A percentile compares a stretch with the other conserved stretches of the same genome.
Conservation (phyloP, 306 rosid genomes). For the Macrotyloma uniflorum region DNA sequence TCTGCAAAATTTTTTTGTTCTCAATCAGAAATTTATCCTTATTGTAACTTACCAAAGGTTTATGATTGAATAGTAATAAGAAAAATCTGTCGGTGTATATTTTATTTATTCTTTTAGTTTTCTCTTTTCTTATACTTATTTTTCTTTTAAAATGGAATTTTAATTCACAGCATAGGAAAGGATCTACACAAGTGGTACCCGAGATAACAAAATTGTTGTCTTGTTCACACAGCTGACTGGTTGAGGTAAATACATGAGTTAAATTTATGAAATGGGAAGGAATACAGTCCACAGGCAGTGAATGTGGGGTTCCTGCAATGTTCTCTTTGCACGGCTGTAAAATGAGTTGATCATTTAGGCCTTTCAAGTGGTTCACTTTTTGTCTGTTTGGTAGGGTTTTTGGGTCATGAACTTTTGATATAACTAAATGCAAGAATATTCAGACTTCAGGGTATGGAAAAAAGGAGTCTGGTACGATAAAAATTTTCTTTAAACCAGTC, state of each 20-base stretch:
- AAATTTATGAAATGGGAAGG: slow-evolving; percentile 1
- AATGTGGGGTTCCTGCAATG: neutral
- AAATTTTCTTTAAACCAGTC: slow-evolving; percentile 5
- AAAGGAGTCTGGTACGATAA: neutral
- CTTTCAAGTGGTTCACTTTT: slow-evolving; percentile 33
- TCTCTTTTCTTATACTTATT: neutral
- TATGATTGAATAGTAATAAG: neutral
- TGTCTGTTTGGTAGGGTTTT: slow-evolving; percentile 31
- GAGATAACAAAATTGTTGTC: neutral
- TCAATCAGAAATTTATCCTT: too few species aligned
- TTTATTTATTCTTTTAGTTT: neutral
- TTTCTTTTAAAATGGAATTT: neutral
- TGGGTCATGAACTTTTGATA: neutral
- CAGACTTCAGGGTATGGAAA: neutral
- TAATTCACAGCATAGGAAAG: neutral
- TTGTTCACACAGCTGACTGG: neutral
- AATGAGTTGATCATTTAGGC: neutral
- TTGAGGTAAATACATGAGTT: slow-evolving; percentile 2
- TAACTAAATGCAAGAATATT: neutral
- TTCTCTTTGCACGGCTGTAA: slow-evolving; percentile 22
- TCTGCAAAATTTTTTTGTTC: neutral
- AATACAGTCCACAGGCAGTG: slow-evolving; percentile 8
- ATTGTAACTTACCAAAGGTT: too few species aligned
- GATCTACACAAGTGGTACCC: neutral
- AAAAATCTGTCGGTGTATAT: too few species aligned